phyloP scores from a whole-genome alignment of 108 stramenopile genomes.

The Skeletonema costatum region DNA sequence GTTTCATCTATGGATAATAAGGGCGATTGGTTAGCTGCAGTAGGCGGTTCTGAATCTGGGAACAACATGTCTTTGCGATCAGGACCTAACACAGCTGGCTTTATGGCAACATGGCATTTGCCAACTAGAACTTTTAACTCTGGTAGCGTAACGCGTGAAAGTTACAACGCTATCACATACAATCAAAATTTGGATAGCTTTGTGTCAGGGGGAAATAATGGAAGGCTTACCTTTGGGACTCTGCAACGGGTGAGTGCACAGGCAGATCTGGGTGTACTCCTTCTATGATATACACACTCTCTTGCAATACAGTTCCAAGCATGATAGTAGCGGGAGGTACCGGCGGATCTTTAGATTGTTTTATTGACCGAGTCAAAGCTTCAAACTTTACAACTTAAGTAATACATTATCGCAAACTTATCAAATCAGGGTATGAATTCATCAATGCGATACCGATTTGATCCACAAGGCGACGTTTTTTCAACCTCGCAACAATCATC shows the following conservation, averaged over 20 bases:
- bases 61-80: slow-evolving; percentile 28
- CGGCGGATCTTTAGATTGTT: slow-evolving; percentile 38
- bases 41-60: slow-evolving; percentile 45
- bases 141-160: slow-evolving; percentile 50
- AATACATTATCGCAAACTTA: not conserved
- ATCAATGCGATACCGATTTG: not conserved
- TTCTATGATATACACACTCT: slow-evolving; percentile 31
- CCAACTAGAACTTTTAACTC: slow-evolving; percentile 60
- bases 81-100: slow-evolving; percentile 33
- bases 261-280: slow-evolving; percentile 44
- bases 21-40: slow-evolving; percentile 49
- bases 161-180: slow-evolving; percentile 32
- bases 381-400: slow-evolving; percentile 23
- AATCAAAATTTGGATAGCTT: slow-evolving; percentile 34
- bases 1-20: slow-evolving; percentile 47
- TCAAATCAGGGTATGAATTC: not conserved
- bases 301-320: slow-evolving; percentile 9
- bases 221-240: slow-evolving; percentile 47
- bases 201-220: slow-evolving; percentile 48
- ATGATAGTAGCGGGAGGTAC: slow-evolving; percentile 49
- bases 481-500: not conserved
- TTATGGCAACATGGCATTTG: slow-evolving; percentile 49
- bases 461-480: not conserved
- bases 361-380: slow-evolving; percentile 41
- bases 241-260: slow-evolving; percentile 12